These are phyloP conservation scores for Teratosphaeria gauchensis DNA, from an alignment of 2,329 filamentous ascomycete genomes.

Conservation along the genomic window DNA sequence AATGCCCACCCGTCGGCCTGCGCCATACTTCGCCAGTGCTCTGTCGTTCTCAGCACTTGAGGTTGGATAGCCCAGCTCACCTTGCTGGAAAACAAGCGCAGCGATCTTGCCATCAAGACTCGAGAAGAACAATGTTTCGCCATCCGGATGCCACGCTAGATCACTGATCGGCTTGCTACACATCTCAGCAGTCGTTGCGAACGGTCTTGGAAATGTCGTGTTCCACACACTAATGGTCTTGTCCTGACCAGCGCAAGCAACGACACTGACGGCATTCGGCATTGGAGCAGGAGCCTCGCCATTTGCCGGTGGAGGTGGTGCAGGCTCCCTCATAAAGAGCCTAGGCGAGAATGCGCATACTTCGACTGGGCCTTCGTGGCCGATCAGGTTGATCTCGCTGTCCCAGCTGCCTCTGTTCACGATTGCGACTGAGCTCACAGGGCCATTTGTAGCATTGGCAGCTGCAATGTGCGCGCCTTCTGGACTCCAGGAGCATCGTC, in stretches of 20 bases:
- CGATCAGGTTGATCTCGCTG: constrained; percentile 92
- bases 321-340: constrained; percentile 62
- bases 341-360: constrained; percentile 95
- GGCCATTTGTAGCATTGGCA: constrained; percentile 92
- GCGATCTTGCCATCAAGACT: constrained; percentile 86
- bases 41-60: constrained; percentile 83
- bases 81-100: constrained; percentile 68
- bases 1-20: constrained; percentile 78
- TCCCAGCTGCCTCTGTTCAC: constrained; percentile 89
- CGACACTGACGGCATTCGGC: constrained; percentile 64
- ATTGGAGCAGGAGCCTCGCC: not conserved
- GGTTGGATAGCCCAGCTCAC: constrained; percentile 83
- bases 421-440: constrained; percentile 93
- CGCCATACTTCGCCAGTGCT: constrained; percentile 85
- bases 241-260: constrained; percentile 92
- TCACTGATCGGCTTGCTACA: constrained; percentile 89
- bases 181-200: constrained; percentile 82
- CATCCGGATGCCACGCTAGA: constrained; percentile 86
- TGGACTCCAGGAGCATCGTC: constrained; percentile 93
- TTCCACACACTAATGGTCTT: constrained; percentile 97
- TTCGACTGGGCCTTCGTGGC: constrained; percentile 92
- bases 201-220: constrained; percentile 82
- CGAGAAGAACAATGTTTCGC: constrained; percentile 73
- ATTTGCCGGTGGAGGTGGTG: constrained; percentile 39
- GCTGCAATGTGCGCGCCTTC: constrained; percentile 96